Evolutionary conservation across 257 asterid genomes (phyloP), one percentile per base, ranked within the genome.

Genomic region (Fraxinus excelsior): DNA sequence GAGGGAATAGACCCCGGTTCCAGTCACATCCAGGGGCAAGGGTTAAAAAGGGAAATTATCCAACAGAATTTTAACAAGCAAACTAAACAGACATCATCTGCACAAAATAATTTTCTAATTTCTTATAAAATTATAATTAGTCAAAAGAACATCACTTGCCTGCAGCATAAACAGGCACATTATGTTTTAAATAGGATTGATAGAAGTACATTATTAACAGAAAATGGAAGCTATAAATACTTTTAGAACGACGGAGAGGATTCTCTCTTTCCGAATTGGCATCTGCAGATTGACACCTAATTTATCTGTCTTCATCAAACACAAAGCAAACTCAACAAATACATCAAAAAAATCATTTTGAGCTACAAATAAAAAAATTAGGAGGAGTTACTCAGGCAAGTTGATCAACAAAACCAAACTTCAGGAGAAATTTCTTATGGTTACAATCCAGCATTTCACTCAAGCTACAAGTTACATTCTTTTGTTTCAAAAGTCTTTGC

Each of bases 361-460:
- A n/a, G 28, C 34, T 62, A 62, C 7, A 9, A 9, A 25, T 62
- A 2, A 23, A 9, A 62, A 62, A 23, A 62, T 35, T 35, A 35
- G 40, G 1, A 35, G 40, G 7, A 12, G 12, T 7, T 56, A 44
- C 46, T 38, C 0, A 79, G 60, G 79, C 84, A 80, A 76, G 80
- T 75, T 79, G 79, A 84, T 87, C 77, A 32, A 83, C 87, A 58
- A 89, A 51, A 70, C 94, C 96, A 80, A 95, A 93, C 87, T 86
- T 95, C 76, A 86, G 37, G 8, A 83, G 79, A 81, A 95, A 95
- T 75, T 89, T 91, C 88, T 82, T 87, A 80, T 91, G 94, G 82
- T 91, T 93, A 85, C 97, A 95, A 28, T 90, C 94, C 84, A 95
- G 80, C 98, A 95, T 93, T 38, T 95, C 99, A 75, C 94, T 91